Base-by-base conservation (phyloP, 305 asterid genomes). In the Fraxinus dipetala region DNA sequence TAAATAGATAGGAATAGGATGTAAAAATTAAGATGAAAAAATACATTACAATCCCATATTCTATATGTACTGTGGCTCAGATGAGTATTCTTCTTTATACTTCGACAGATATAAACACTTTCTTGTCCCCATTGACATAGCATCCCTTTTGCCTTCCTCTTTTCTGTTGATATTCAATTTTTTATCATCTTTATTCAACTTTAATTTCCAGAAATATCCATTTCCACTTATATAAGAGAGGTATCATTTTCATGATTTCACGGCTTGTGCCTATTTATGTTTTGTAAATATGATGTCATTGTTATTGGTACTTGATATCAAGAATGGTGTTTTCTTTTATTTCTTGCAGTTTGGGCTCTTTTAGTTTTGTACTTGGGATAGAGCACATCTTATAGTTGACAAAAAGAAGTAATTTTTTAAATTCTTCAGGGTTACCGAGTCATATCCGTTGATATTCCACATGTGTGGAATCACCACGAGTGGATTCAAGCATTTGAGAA, bases 401-500 rank as follows among this genome's bases (percentile, higher is more conserved):
- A 48, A 72, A 70, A 63, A 69, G n/a, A 69, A 76, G 35, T 85
- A 73, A 65, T 45, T 51, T 48, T 51, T 70, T 30, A 40, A 31
- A 34, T 28, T 18, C 34, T 24, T 81, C 98, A 96, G 99, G 98
- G 98, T 77, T 94, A 93, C 89, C 98, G 99, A 72, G 88, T 96
- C 81, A 94, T 96, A 83, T 93, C 99, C 40, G 91, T 96, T 81
- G 99, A 96, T 88, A 96, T 96, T 89, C 98, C 99, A 32, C 83
- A 95, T 59, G 95, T 89, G 69, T 94, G 99, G 99, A 94, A 90
- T 90, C 91, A 93, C 83, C 91, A 87, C 4, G 99, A 96, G 86
- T 96, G 99, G 99, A 82, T 94, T 87, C 97, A 90, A 83, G 96
- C 98, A 59, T 96, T 96, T 87, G 99, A 96, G 90, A 96, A 92